Base-by-base conservation (phyloP, 441 rosid genomes). In the Jatropha multifida region DNA sequence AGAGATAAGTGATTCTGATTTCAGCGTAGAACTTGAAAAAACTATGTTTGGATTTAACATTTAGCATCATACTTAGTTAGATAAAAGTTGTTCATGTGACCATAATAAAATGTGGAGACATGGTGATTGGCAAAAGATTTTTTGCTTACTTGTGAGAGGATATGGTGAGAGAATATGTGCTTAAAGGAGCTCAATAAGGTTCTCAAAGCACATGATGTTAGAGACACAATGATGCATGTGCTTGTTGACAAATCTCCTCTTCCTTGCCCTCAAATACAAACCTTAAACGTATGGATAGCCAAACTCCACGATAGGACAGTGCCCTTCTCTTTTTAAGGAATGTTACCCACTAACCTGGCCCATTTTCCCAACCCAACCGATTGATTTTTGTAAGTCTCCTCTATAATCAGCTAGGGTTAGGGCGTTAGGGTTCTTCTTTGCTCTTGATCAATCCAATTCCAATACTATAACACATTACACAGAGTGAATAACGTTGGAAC, bases 81-180 rank as follows among this genome's bases (percentile, higher is more conserved):
- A 26, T 26, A 48, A 68, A 66, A 61, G 65, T 38, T 4, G 37
- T 44, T n/a, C n/a, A n/a, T 44, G 69, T 68, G 72, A 69, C 11
- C 17, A 2, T 18, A 23, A 42, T 10, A 71, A 73, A 32, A 48
- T 10, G 61, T 5, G 62, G 76, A 40, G 61, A 38, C 61, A 73
- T n/a, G 65, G 14, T 55, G 71, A 56, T 17, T 26, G 52, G 26
- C 3, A 4, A 41, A 58, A 56, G 49, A 61, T 74, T 44, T 82
- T 69, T 68, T 65, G 72, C 51, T 67, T 71, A 44, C 69, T 48
- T 12, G 52, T 23, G 81, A 41, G 6, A 73, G 55, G 82, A 69
- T 76, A 72, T 55, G 70, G 69, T 38, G 83, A 80, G 82, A 80
- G 85, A 80, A 73, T 79, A 73, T 71, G 80, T 70, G 79, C 73